Base-by-base conservation (phyloP, 495 filamentous ascomycete species). In the Penicillium riverlandense region DNA sequence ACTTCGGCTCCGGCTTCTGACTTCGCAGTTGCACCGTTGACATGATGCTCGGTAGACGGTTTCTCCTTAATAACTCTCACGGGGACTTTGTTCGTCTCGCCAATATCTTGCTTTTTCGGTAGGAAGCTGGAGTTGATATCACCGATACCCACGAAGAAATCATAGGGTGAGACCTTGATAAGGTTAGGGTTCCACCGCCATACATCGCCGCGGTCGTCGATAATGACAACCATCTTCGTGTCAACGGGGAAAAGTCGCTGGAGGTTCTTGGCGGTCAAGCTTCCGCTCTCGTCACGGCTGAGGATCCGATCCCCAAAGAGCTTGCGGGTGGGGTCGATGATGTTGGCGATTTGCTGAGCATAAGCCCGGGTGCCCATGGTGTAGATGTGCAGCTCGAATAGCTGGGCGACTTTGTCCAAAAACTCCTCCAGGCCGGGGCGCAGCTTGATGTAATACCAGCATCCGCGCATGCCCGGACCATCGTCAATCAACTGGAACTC, bases 121-220 rank as follows among this genome's bases (percentile, higher is more conserved):
- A 99, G 61, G 61, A 97, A 97, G 53, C 86, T 95, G 2, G 92
- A 94, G 69, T 99, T 99, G 71, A 99, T 99, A 63, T 99, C 92
- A 37, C 92, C 92, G 54, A 96, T 96, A 16, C 94, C 94, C 28
- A 91, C 85, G 60, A 97, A 98, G 61, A 99, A 99, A 58, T 97
- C 90, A 60, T 94, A 99, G 6, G 90, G 88, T 11, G 77, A 77
- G 29, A 99, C 94, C 65, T 94, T 96, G 67, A 99, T 88, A 15
- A 99, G 75, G 53, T 99, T 96, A 9, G 84, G 77, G 53, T 84
- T 84, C 78, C 94, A 97, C 38, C 84, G 81, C 92, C 92, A 99
- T n/a, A 99, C 90, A 61, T 99, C 92, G 29, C 88, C 88, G 52
- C 92, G 78, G 57, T 99, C 92, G 62, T 99, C 92, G 48, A 99